Conservation (phyloP, 768 basidiomycete genomes). For the Pleurotus pulmonarius region DNA sequence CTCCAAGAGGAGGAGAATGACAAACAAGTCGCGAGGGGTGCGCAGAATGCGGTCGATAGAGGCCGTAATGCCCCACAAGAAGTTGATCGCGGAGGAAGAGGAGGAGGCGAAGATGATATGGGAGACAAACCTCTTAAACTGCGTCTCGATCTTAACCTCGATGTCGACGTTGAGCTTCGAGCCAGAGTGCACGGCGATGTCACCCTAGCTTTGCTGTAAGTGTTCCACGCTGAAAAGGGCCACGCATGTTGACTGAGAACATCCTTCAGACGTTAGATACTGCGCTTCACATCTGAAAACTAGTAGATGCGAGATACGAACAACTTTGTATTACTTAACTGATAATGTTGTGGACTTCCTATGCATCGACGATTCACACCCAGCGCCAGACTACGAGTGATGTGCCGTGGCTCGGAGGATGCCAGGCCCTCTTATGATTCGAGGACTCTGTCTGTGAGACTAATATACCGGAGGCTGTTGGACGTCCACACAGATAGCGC, state of each 20-base stretch:
- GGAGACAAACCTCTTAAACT: conserved; percentile 12
- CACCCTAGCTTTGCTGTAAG: conserved; percentile 13
- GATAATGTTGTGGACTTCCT: too few relatives aligned
- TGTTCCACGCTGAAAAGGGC: neutral
- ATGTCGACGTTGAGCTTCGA: conserved; percentile 12
- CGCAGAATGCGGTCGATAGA: neutral
- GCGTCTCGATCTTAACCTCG: conserved; percentile 12
- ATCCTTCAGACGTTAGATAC: neutral
- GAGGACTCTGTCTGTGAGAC: too few relatives aligned
- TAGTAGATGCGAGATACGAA: too few relatives aligned
- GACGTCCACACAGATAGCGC: too few relatives aligned
- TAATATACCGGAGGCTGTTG: too few relatives aligned
- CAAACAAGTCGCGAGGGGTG: neutral
- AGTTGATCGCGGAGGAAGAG: neutral
- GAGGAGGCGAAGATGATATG: neutral
- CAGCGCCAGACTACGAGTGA: too few relatives aligned
- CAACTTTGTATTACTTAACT: too few relatives aligned
- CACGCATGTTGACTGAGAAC: neutral
- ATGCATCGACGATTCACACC: too few relatives aligned
- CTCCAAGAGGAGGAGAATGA: neutral
- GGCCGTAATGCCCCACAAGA: neutral
- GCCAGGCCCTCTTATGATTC: too few relatives aligned
- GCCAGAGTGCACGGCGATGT: conserved; percentile 14
- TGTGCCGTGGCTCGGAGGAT: too few relatives aligned
- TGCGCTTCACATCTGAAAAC: neutral